A percentile compares a stretch with the other conserved stretches of the same genome.
These are phyloP conservation scores for Pouteria campechiana DNA, from an alignment of 179 eudicot species.

Conservation along the genomic window DNA sequence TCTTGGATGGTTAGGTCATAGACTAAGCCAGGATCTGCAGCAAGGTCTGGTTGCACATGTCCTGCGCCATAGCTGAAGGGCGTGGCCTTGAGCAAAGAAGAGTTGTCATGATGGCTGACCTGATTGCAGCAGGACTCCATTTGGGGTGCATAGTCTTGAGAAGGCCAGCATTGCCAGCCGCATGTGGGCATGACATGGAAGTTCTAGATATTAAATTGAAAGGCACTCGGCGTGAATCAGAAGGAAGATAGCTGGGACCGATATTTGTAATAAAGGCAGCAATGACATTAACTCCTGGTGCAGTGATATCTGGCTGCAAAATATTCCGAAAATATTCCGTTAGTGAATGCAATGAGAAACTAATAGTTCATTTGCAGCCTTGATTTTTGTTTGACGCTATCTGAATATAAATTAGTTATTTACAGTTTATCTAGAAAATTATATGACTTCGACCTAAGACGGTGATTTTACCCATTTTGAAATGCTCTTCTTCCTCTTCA, in stretches of 20 bases:
- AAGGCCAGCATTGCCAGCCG: slow-evolving; percentile 72
- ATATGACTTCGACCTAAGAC: too few relatives aligned
- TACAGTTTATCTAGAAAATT: too few relatives aligned
- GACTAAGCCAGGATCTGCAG: slow-evolving; percentile 81
- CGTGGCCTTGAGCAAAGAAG: slow-evolving; percentile 42
- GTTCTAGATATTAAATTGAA: slow-evolving; percentile 76
- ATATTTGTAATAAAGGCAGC: slow-evolving; percentile 74
- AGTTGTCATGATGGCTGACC: slow-evolving; percentile 87
- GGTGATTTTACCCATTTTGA: too few relatives aligned
- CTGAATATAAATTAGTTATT: too few relatives aligned
- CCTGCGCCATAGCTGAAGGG: slow-evolving; percentile 90
- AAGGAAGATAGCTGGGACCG: slow-evolving; percentile 68
- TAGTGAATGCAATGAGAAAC: too few relatives aligned
- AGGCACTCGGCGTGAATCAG: slow-evolving; percentile 56
- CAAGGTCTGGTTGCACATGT: slow-evolving; percentile 67
- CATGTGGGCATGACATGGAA: slow-evolving; percentile 95
- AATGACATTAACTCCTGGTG: slow-evolving; percentile 87
- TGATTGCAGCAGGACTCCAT: slow-evolving; percentile 93
- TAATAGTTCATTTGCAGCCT: too few relatives aligned
- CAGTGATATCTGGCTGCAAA: slow-evolving; percentile 85
- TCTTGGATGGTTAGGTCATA: slow-evolving; percentile 46
- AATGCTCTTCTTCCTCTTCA: too few relatives aligned
- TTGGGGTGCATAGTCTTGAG: slow-evolving; percentile 58
- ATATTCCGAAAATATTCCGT: background rate
- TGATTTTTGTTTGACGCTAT: too few relatives aligned